Conservation (phyloP, 2,329 filamentous ascomycete species). For the Diaporthe helianthi region DNA sequence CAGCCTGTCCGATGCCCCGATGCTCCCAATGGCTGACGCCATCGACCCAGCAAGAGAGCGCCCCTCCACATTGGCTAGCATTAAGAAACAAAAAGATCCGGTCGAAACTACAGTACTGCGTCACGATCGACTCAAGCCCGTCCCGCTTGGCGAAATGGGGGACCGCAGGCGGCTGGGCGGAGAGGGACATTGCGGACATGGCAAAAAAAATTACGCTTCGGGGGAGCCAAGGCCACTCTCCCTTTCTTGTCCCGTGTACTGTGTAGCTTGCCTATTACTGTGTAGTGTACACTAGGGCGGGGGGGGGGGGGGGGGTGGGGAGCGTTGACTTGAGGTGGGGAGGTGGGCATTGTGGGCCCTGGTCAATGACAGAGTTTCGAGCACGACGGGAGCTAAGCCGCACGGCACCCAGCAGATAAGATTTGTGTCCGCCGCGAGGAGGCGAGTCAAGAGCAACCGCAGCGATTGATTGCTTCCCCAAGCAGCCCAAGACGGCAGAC, state of each 20-base stretch:
- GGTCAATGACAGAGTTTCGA: background rate
- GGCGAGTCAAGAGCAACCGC: conserved; percentile 4
- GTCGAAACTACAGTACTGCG: conserved; percentile 23
- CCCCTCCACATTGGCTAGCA: conserved; percentile 11
- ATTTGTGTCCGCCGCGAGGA: conserved; percentile 2
- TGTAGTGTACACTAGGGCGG: no score
- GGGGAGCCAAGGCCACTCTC: conserved; percentile 8
- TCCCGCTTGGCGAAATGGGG: conserved; percentile 5
- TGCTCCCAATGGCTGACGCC: background rate
- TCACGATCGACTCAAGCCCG: conserved; percentile 16
- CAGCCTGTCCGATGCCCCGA: background rate
- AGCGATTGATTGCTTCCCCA: conserved; percentile 6
- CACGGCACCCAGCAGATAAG: conserved; percentile 20
- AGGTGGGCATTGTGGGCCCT: background rate
- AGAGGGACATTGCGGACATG: background rate
- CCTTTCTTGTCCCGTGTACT: background rate
- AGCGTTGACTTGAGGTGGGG: no score
- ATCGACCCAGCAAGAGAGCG: background rate
- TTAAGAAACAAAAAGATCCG: conserved; percentile 10
- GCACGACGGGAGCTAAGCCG: conserved; percentile 11
- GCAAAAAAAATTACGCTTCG: conserved; percentile 1
- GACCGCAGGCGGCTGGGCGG: conserved; percentile 4
- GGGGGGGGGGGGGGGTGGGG: no score
- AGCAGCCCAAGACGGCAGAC: conserved; percentile 20
- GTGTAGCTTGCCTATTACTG: background rate